Evolutionary conservation across 805 yeast species (phyloP).

Genomic region (Saccharomyces paradoxus): DNA sequence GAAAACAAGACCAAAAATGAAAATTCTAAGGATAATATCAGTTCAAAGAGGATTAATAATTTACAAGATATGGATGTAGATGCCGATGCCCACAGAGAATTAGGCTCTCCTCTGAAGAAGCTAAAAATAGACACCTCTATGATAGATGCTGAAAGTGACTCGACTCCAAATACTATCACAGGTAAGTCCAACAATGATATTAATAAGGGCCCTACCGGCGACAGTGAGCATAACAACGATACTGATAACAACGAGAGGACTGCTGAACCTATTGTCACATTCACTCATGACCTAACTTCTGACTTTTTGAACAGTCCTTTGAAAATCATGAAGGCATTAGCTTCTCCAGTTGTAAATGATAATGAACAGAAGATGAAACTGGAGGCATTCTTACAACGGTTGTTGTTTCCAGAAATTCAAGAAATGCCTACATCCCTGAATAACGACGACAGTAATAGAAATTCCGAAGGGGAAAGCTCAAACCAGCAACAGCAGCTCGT

Average conservation of each 20-base stretch:
- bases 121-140: conserved; percentile 8
- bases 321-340: conserved; percentile 7
- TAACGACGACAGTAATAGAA: background rate
- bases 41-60: conserved; percentile 4
- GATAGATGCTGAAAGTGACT: background rate
- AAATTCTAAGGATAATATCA: background rate
- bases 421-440: background rate
- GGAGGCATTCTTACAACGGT: conserved; percentile 26
- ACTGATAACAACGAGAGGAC: background rate
- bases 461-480: conserved; percentile 1
- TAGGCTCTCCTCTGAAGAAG: conserved; percentile 25
- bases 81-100: conserved; percentile 12
- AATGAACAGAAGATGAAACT: conserved; percentile 22
- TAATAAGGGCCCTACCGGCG: background rate
- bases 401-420: conserved; percentile 23
- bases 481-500: conserved; percentile 6
- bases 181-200: background rate
- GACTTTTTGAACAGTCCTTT: conserved; percentile 7
- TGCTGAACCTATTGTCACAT: conserved; percentile 7
- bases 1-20: background rate
- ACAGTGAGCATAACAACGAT: background rate
- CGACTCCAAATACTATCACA: background rate
- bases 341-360: conserved; percentile 9
- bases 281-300: conserved; percentile 12
- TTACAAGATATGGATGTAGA: conserved; percentile 3